Base-by-base conservation (phyloP, 2,329 filamentous ascomycete species). In the Colletotrichum melonis region DNA sequence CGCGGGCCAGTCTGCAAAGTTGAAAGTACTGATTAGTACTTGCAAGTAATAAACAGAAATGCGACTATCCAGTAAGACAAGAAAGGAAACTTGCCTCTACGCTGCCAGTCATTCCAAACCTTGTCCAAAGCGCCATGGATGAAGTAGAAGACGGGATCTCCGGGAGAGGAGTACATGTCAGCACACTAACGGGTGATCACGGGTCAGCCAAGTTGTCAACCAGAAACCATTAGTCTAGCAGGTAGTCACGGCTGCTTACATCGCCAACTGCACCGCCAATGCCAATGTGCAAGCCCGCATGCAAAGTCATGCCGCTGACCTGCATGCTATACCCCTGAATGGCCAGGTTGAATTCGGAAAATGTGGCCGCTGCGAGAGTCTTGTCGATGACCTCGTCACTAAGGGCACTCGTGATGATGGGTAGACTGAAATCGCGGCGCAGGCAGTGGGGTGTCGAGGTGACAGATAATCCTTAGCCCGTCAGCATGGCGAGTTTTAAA, bases 401-500 rank as follows among this genome's bases (percentile, higher is more conserved):
- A 16, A 67, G 64, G 3, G 64, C 64, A n/a, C 35, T 52, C 5
- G 26, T 59, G 24, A 67, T 59, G 2, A 67, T 67, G 11, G 64
- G 64, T 0, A 67, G 12, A 28, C 64, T 67, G 64, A 67, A 67
- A 14, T 67, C 64, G 4, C 64, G 64, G 6, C 64, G 64, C 55
- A 67, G 64, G 55, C 64, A 67, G 35, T 67, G 64, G 2, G 64
- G 64, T 3, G 55, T 67, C 0, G 3, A 59, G 11, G 57, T 56
- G 26, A 59, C 16, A 19, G 64, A 67, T 14, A 35, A 59, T n/a
- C 64, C 64, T 67, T 8, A 6, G 7, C 11, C 11, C 7, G 42
- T 46, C 42, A 46, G 19, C 42, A 7, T 46, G 5, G 42, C 16
- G 7, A 46, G 19, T 6, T 46, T 46, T n/a, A 7, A 2, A 46